Conservation (phyloP, 1,284 basidiomycete genomes). For the Ustilago cynodontis region DNA sequence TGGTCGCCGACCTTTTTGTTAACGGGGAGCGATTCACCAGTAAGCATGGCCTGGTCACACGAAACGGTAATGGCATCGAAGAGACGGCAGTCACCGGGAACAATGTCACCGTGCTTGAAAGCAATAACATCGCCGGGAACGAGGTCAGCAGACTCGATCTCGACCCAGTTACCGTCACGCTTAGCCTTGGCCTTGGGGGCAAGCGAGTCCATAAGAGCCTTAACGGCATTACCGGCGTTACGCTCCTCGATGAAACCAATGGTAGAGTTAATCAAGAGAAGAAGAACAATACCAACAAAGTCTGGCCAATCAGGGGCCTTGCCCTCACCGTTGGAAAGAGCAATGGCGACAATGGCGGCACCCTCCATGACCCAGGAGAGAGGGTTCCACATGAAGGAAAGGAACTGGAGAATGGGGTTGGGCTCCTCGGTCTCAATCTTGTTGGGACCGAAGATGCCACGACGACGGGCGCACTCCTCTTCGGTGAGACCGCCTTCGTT, state of each 20-base stretch:
- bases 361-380: slow-evolving; percentile 95
- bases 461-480: slow-evolving; percentile 84
- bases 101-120: slow-evolving; percentile 88
- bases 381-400: slow-evolving; percentile 66
- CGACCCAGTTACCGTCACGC: slow-evolving; percentile 74
- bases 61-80: slow-evolving; percentile 80
- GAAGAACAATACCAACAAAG: slow-evolving; percentile 94
- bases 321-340: slow-evolving; percentile 89
- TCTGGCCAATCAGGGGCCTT: slow-evolving; percentile 94
- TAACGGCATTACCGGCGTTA: slow-evolving; percentile 97
- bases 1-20: slow-evolving; percentile 77
- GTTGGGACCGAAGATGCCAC: slow-evolving; percentile 96
- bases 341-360: slow-evolving; percentile 95
- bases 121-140: slow-evolving; percentile 93
- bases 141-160: slow-evolving; percentile 81
- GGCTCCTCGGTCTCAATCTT: slow-evolving; percentile 81
- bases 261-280: slow-evolving; percentile 92
- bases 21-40: slow-evolving; percentile 93
- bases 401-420: slow-evolving; percentile 75
- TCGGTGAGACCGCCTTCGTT: slow-evolving; percentile 80
- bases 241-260: slow-evolving; percentile 99
- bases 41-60: slow-evolving; percentile 94
- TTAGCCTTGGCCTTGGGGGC: slow-evolving; percentile 87
- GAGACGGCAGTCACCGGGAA: slow-evolving; percentile 84
- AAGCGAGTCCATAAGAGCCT: slow-evolving; percentile 98